These are phyloP conservation scores for Termitomyces sp. DNA, from an alignment of 768 basidiomycete genomes.

Conservation along the genomic window DNA sequence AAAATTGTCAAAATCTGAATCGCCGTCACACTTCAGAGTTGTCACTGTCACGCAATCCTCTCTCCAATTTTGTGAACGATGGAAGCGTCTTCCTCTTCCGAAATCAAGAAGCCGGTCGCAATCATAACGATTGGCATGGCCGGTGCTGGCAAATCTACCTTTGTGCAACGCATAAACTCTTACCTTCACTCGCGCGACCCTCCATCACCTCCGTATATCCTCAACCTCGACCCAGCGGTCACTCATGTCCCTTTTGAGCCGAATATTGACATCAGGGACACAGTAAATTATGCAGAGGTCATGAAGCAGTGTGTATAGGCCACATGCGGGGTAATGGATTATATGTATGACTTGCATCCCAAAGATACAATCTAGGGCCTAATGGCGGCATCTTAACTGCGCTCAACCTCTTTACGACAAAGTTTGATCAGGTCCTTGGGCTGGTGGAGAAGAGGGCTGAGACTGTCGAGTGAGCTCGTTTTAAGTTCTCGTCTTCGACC, in stretches of 20 bases:
- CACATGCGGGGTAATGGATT: slow-evolving; percentile 15
- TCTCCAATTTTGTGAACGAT: slow-evolving; percentile 1
- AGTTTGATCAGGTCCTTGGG: slow-evolving; percentile 93
- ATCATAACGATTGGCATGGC: slow-evolving; percentile 96
- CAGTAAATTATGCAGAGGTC: slow-evolving; percentile 94
- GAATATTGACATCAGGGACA: slow-evolving; percentile 98
- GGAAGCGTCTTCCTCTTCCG: slow-evolving; percentile 13
- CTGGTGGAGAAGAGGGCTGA: slow-evolving; percentile 90
- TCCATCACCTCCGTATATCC: slow-evolving; percentile 80
- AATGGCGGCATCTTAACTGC: slow-evolving; percentile 98
- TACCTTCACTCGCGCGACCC: slow-evolving; percentile 70
- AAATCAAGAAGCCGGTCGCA: slow-evolving; percentile 60
- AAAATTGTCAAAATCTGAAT: background rate
- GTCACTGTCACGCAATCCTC: slow-evolving; percentile 7
- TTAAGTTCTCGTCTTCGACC: background rate
- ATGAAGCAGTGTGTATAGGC: slow-evolving; percentile 91
- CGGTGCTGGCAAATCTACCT: slow-evolving; percentile 95
- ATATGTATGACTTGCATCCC: slow-evolving; percentile 7
- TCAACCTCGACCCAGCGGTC: slow-evolving; percentile 98
- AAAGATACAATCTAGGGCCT: slow-evolving; percentile 95
- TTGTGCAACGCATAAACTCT: slow-evolving; percentile 92
- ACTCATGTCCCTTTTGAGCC: slow-evolving; percentile 87
- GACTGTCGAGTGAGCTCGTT: slow-evolving; percentile 70
- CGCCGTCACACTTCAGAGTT: background rate
- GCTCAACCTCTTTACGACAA: slow-evolving; percentile 96